Evolutionary conservation across 2,329 filamentous ascomycete genomes (phyloP), one percentile per base, ranked within the genome.

Genomic region (Penicillium palitans): DNA sequence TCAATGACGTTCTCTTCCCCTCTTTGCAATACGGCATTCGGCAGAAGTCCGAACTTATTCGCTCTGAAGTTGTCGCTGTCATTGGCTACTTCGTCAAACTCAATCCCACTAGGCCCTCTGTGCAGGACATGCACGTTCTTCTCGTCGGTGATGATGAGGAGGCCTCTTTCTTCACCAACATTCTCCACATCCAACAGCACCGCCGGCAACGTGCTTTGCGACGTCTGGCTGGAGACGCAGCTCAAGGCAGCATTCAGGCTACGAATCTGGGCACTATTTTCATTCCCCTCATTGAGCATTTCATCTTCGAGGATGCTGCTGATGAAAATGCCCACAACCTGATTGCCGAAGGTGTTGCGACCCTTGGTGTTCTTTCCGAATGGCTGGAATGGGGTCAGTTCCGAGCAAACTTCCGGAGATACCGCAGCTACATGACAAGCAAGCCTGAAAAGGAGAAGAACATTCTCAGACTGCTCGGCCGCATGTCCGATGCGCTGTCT

Each of bases 351-450:
- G 88, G 93, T 6, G 89, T 92, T n/a, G 85, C 83, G 10, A 89
- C 92, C 0, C 88, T 99, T 59, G 88, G 90, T 2, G 81, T 83
- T 27, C 76, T 99, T 56, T 87, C 90, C 5, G 82, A 85, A 61
- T 91, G 87, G 60, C 77, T 99, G 15, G 91, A 95, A 69, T 98
- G 93, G 93, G 88, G 87, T 40, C 92, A 96, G 66, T 98, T 93
- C 77, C 87, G 91, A 41, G 89, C 90, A 7, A 87, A 93, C 15
- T 84, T 99, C 63, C 87, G 90, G 68, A 85, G 92, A 58, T 98
- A 95, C 69, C 89, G 91, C 57, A 84, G 88, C 52, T 96, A 95
- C 70, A 82, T 98, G 61, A 85, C 87, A 67, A 88, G 86, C 46
- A 93, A 93, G 71, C 87, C 89, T 29, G 90, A 96, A 19, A 82